Evolutionary conservation across 805 yeast genomes (phyloP), one percentile per base, ranked within the genome.

Genomic region (Hanseniaspora jakobsenii): DNA sequence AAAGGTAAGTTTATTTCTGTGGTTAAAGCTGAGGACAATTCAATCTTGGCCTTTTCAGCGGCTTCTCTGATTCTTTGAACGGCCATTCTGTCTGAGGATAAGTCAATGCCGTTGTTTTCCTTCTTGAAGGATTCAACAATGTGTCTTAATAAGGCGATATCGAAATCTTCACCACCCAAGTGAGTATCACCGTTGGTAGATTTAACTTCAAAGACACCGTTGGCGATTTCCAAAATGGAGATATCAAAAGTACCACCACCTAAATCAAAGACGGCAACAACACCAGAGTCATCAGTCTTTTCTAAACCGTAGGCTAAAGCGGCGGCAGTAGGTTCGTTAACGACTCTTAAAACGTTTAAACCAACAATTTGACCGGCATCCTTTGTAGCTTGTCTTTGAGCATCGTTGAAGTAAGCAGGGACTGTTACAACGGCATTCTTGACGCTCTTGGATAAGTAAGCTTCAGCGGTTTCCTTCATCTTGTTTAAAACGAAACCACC

Each of bases 161-260:
- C 93, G 62, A 81, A 81, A 65, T 81, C 93, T 63, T 81, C 89
- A 59, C 93, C 93, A 60, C 93, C 93, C 60, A 81, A 70, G 64
- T 81, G 89, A 32, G 93, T 81, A 62, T 81, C 80, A 60, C 93
- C 96, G 69, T 87, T 87, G 62, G 96, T 86, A 51, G 95, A 84
- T 72, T 86, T 86, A 65, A 86, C 96, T 74, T 86, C 96, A 59
- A 86, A 86, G 54, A 86, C 96, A 74, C 96, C 96, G 63, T 86
- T 85, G 70, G 87, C 95, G 58, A 86, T 87, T 73, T 87, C 96
- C 62, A 86, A 75, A 64, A 86, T 83, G 57, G 96, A 86, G 67
- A 86, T 81, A 81, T 86, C 96, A 65, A 86, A 86, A 59, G 96
- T 86, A 78, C 96, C 96, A 67, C 96, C 96, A 78, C 96, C 96